Percentiles rank a stretch among this genome's conserved stretches.
Conservation (phyloP, 306 rosid genomes). For the Hippophae gyantsensis region DNA sequence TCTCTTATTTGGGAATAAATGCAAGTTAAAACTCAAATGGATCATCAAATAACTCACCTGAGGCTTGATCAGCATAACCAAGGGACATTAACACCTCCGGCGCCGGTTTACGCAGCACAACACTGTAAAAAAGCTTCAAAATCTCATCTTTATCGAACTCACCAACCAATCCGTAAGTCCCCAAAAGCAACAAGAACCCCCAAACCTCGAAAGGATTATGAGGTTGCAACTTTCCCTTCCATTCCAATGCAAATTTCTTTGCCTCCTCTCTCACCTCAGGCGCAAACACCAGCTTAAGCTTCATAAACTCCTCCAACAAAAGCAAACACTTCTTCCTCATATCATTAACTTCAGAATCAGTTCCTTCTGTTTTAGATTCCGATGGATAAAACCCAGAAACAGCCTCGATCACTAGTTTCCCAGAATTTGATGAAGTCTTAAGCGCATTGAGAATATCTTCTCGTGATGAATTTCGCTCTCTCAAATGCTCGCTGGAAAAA, state of each 20-base stretch:
- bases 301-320: slow-evolving; percentile 30
- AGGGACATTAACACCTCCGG: slow-evolving; percentile 28
- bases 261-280: slow-evolving; percentile 20
- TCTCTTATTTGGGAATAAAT: too few species aligned
- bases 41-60: slow-evolving; percentile 25
- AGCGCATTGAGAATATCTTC: slow-evolving; percentile 9
- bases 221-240: slow-evolving; percentile 21
- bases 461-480: slow-evolving; percentile 21
- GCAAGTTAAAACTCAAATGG: neutral
- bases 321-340: slow-evolving; percentile 25
- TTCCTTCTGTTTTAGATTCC: neutral
- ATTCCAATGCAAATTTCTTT: slow-evolving; percentile 14
- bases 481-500: slow-evolving; percentile 12
- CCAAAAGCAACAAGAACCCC: slow-evolving; percentile 25
- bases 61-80: slow-evolving; percentile 26
- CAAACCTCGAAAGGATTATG: slow-evolving; percentile 19
- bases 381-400: slow-evolving; percentile 20
- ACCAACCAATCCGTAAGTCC: slow-evolving; percentile 21
- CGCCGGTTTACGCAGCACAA: slow-evolving; percentile 20
- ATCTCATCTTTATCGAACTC: slow-evolving; percentile 27
- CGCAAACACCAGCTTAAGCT: slow-evolving; percentile 12
- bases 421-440: slow-evolving; percentile 13
- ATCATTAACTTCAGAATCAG: slow-evolving; percentile 8
- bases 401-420: slow-evolving; percentile 29
- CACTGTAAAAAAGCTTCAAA: slow-evolving; percentile 11